These are phyloP conservation scores for Colletotrichum lindemuthianum DNA, from an alignment of 2,329 filamentous ascomycete genomes.

Conservation along the genomic window DNA sequence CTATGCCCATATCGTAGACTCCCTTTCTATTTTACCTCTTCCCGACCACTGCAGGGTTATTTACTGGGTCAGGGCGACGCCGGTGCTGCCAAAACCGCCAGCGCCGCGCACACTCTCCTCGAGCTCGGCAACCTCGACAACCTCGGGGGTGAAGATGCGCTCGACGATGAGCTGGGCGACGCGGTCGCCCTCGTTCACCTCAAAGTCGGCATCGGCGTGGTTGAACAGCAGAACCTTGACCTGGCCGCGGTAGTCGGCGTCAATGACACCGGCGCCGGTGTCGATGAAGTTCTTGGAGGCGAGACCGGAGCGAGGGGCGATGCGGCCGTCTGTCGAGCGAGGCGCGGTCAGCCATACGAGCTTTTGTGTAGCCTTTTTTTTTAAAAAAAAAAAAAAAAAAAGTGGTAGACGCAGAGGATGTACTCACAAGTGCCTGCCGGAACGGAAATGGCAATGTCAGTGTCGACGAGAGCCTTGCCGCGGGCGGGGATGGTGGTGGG, in stretches of 20 bases:
- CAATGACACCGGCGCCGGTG: slow-evolving; percentile 94
- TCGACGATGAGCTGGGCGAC: slow-evolving; percentile 94
- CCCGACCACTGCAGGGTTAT: neutral
- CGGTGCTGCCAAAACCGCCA: slow-evolving; percentile 92
- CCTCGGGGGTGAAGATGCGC: slow-evolving; percentile 92
- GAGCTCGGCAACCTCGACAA: slow-evolving; percentile 87
- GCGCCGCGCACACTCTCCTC: slow-evolving; percentile 91
- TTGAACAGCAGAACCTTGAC: slow-evolving; percentile 97
- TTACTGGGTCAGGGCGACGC: slow-evolving; percentile 46
- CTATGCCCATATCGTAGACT: too few relatives aligned
- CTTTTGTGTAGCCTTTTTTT: neutral
- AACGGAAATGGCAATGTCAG: slow-evolving; percentile 90
- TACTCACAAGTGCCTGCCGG: slow-evolving; percentile 87
- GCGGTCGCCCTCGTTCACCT: slow-evolving; percentile 85
- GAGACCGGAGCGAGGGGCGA: slow-evolving; percentile 90
- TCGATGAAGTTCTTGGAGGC: slow-evolving; percentile 96
- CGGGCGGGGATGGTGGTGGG: slow-evolving; percentile 80
- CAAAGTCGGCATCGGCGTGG: slow-evolving; percentile 83
- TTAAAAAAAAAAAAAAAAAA: neutral
- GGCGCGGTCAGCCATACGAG: neutral
- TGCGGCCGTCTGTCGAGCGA: slow-evolving; percentile 75
- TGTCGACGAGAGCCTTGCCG: slow-evolving; percentile 88
- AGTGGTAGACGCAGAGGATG: neutral
- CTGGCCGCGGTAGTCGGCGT: slow-evolving; percentile 94
- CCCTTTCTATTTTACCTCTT: too few relatives aligned